Evolutionary conservation across 169 alveolate genomes (phyloP).

Genomic region (Hammondia hammondi): DNA sequence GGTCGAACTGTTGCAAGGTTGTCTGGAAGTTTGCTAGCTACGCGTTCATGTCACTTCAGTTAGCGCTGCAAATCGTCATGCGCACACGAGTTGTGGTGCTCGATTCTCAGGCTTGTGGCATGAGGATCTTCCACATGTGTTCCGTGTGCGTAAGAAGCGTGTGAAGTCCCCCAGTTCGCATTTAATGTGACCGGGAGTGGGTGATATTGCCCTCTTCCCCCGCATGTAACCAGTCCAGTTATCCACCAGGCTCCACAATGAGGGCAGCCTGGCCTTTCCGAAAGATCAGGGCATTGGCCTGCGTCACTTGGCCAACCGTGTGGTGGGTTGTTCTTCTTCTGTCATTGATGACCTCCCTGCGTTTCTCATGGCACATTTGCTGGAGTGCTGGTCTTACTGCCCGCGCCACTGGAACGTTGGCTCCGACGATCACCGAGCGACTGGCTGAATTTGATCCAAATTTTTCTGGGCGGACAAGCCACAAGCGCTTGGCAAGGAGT

Average conservation of each 20-base stretch:
- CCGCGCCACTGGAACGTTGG: neutral
- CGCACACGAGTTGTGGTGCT: too few species aligned
- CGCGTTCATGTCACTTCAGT: too few species aligned
- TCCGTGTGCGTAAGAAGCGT: neutral
- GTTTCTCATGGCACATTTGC: neutral
- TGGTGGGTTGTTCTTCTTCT: neutral
- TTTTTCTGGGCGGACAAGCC: neutral
- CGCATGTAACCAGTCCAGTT: neutral
- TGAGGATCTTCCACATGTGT: too few species aligned
- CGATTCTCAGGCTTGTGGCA: too few species aligned
- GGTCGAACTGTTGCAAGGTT: too few species aligned
- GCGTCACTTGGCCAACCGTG: neutral
- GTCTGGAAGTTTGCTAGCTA: too few species aligned
- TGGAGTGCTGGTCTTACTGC: neutral
- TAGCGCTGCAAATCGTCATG: too few species aligned
- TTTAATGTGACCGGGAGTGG: neutral
- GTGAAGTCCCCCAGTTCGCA: neutral
- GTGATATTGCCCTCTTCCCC: neutral
- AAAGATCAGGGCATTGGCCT: neutral
- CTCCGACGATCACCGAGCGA: neutral
- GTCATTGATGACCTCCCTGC: neutral
- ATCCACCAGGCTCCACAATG: neutral
- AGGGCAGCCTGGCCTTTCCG: neutral
- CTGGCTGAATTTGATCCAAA: neutral
- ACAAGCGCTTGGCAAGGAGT: neutral